Evolutionary conservation across 495 filamentous ascomycete genomes (phyloP).

Genomic region (Chaetomidium leptoderma): DNA sequence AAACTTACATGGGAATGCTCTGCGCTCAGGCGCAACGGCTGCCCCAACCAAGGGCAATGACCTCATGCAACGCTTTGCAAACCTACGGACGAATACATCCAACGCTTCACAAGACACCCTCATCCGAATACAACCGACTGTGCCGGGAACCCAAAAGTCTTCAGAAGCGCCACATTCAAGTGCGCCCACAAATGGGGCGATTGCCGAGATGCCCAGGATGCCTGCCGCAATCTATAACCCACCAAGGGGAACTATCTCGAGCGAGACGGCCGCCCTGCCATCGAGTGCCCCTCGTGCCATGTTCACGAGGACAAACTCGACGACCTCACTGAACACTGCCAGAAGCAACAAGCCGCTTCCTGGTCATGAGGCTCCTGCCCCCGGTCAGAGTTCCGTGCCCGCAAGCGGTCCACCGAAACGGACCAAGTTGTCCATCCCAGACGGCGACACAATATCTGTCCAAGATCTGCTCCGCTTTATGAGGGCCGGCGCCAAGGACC

Average conservation of each 20-base stretch:
- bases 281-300: conserved; percentile 47
- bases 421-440: conserved; percentile 45
- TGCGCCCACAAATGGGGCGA: conserved; percentile 43
- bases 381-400: too few species aligned
- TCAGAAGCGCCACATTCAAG: conserved; percentile 56
- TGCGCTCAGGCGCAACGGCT: conserved; percentile 24
- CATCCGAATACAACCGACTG: conserved; percentile 39
- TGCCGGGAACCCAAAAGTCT: conserved; percentile 18
- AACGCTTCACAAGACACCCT: conserved; percentile 33
- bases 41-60: conserved; percentile 34
- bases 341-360: conserved; percentile 17
- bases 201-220: conserved; percentile 61
- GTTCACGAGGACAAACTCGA: conserved; percentile 47
- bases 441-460: conserved; percentile 59
- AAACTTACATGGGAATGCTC: conserved; percentile 52
- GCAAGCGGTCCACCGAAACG: conserved; percentile 20
- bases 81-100: conserved; percentile 41
- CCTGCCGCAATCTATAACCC: conserved; percentile 88
- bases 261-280: conserved; percentile 47
- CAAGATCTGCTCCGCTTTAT: conserved; percentile 64
- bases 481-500: conserved; percentile 39
- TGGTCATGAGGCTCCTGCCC: conserved; percentile 31
- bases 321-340: conserved; percentile 28
- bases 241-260: conserved; percentile 51
- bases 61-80: conserved; percentile 56